A percentile compares a stretch with the other conserved stretches of the same genome.
Conservation (phyloP, 225 moss, liverwort and hornwort genomes). For the Pseudisothecium myosuroides region DNA sequence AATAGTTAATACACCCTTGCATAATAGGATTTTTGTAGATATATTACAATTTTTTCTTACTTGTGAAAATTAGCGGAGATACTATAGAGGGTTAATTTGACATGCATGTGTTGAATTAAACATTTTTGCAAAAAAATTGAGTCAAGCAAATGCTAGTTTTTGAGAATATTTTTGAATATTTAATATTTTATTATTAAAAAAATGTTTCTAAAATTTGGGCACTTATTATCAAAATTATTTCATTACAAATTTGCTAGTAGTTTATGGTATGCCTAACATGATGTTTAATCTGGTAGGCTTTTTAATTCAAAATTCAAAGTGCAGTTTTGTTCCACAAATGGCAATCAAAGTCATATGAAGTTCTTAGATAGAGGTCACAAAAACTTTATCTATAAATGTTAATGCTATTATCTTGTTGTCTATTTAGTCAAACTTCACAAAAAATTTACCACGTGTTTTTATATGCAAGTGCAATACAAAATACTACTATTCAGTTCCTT, state of each 20-base stretch:
- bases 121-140: not conserved
- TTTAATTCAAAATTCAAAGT: not conserved
- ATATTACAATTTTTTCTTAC: not conserved
- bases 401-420: not conserved
- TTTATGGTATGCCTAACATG: not conserved
- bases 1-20: not conserved
- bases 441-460: not conserved
- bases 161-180: not conserved
- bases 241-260: not conserved
- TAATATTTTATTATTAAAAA: not conserved
- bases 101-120: not conserved
- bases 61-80: not conserved
- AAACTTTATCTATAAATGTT: not conserved
- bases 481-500: not conserved
- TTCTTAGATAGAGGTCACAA: accelerated
- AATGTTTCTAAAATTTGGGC: not conserved
- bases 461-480: not conserved
- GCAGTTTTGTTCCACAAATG: not conserved
- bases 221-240: too few species aligned
- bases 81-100: not conserved
- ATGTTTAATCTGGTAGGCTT: not conserved
- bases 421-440: not conserved
- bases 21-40: not conserved
- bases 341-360: not conserved
- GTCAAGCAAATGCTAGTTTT: not conserved